Conservation (phyloP, 352 stramenopile species). For the Pelagophyceae sp. region DNA sequence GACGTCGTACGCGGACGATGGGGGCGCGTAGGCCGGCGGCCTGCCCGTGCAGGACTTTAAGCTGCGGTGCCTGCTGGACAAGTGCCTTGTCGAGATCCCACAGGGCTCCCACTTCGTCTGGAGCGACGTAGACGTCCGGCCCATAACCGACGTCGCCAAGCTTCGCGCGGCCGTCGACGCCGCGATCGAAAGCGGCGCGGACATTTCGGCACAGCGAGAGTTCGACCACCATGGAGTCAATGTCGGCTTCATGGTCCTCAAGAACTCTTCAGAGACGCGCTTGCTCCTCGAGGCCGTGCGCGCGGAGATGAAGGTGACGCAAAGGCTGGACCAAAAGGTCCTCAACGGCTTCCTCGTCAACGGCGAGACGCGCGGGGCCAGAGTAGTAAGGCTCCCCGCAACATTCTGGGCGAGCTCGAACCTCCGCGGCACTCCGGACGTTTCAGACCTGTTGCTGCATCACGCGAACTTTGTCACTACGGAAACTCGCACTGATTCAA, state of each 20-base stretch:
- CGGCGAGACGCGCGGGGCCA: neutral
- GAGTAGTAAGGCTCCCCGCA: neutral
- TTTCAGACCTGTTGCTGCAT: neutral
- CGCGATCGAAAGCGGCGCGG: neutral
- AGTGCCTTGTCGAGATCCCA: neutral
- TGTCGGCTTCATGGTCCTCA: neutral
- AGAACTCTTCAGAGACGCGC: neutral
- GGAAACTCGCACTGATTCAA: neutral
- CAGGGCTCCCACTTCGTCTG: neutral
- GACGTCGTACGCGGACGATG: too few species aligned
- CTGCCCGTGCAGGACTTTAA: neutral
- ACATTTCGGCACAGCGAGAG: neutral
- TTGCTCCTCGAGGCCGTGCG: neutral
- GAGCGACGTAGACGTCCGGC: conserved; percentile 14
- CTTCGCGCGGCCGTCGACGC: neutral
- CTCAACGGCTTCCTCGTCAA: neutral
- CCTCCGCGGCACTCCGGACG: neutral
- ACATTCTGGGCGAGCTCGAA: conserved; percentile 12
- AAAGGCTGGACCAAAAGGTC: conserved; percentile 1
- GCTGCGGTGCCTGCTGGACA: neutral
- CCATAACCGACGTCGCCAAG: neutral
- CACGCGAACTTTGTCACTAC: conserved; percentile 5
- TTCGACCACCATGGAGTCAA: neutral
- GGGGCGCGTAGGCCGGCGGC: neutral
- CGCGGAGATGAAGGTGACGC: neutral